phyloP scores from a whole-genome alignment of 1,139 yeast genomes.

The Nakaseomyces sp. region DNA sequence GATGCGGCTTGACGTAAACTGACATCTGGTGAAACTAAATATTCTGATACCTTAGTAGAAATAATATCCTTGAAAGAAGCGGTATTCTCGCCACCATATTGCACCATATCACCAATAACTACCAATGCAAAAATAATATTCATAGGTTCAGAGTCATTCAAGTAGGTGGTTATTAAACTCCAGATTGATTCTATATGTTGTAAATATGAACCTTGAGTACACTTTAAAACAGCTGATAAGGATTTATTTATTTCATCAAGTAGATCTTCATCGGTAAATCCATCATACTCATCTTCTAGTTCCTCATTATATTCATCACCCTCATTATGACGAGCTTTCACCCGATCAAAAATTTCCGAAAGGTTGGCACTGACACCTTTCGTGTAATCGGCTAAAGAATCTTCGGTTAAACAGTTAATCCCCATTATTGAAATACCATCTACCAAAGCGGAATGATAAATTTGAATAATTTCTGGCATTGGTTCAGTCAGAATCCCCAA shows the following conservation, averaged over 20 bases:
- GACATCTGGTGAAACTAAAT: conserved; percentile 60
- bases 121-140: conserved; percentile 73
- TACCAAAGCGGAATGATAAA: conserved; percentile 65
- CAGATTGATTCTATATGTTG: conserved; percentile 53
- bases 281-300: conserved; percentile 72
- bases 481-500: conserved; percentile 70
- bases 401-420: conserved; percentile 46
- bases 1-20: conserved; percentile 83
- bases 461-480: conserved; percentile 70
- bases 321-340: conserved; percentile 61
- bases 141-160: conserved; percentile 58
- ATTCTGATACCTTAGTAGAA: conserved; percentile 52
- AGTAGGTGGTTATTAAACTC: conserved; percentile 47
- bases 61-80: conserved; percentile 57
- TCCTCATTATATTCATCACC: conserved; percentile 51
- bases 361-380: conserved; percentile 54
- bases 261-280: conserved; percentile 81
- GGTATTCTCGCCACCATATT: conserved; percentile 65
- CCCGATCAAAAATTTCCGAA: conserved; percentile 60
- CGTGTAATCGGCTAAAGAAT: conserved; percentile 52
- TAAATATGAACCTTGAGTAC: conserved; percentile 49
- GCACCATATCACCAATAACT: conserved; percentile 70
- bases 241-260: conserved; percentile 79
- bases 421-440: conserved; percentile 65
- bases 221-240: conserved; percentile 64